phyloP scores from a whole-genome alignment of 768 basidiomycete species.

The Imleria badia region DNA sequence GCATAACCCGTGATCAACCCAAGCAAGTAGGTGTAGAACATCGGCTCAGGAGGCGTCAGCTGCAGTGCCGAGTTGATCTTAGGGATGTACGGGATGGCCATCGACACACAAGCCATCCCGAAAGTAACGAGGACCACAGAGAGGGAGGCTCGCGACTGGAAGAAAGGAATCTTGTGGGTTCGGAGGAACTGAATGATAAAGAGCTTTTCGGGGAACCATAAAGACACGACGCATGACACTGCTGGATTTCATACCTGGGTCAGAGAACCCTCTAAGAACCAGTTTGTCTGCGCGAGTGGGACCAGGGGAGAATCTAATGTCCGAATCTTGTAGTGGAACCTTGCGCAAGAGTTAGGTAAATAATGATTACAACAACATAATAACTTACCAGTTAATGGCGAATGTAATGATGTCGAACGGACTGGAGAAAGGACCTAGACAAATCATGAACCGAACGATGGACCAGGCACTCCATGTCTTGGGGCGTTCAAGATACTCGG shows the following conservation, averaged over 20 bases:
- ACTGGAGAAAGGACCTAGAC: conserved; percentile 37
- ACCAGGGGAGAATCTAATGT: conserved; percentile 28
- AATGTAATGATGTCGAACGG: conserved; percentile 35
- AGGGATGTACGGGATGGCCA: conserved; percentile 35
- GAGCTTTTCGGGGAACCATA: conserved; percentile 18
- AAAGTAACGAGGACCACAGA: conserved; percentile 30
- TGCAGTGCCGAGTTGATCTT: conserved; percentile 31
- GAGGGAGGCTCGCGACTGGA: conserved; percentile 32
- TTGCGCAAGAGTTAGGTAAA: conserved; percentile 3
- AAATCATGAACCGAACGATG: conserved; percentile 38
- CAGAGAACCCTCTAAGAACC: conserved; percentile 37
- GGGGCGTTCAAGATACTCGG: conserved; percentile 34
- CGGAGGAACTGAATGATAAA: conserved; percentile 35
- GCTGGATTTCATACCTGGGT: conserved; percentile 30
- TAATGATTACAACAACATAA: background rate
- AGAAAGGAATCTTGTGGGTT: conserved; percentile 31
- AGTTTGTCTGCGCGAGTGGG: conserved; percentile 35
- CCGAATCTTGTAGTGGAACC: conserved; percentile 34
- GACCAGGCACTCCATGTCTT: conserved; percentile 35
- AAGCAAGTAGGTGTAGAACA: conserved; percentile 30
- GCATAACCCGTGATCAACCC: conserved; percentile 24
- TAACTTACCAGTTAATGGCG: conserved; percentile 31
- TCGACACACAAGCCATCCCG: conserved; percentile 31
- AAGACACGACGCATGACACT: background rate
- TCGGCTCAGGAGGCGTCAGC: conserved; percentile 27